Evolutionary conservation across 116 monocot species (phyloP).

Genomic region (Cymodocea nodosa): DNA sequence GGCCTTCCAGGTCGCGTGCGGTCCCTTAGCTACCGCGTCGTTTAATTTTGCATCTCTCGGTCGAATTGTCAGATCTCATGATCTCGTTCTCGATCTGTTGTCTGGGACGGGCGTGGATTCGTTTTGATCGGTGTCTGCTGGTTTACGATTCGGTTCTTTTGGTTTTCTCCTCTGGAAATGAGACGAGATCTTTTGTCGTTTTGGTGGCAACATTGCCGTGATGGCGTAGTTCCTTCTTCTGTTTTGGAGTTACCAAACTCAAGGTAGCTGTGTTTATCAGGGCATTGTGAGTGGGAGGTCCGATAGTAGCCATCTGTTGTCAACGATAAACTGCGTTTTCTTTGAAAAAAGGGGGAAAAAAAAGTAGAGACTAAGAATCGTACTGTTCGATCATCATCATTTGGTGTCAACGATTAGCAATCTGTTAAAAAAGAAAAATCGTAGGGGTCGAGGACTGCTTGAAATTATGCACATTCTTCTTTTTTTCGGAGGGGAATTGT

Average conservation of each 20-base stretch:
- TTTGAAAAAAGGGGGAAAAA: too few relatives aligned
- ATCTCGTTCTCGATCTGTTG: neutral
- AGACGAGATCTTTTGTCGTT: neutral
- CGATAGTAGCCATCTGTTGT: too few relatives aligned
- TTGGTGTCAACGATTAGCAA: too few relatives aligned
- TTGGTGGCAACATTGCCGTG: neutral
- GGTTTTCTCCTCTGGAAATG: neutral
- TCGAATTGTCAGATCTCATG: neutral
- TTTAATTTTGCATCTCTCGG: neutral
- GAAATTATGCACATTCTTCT: neutral
- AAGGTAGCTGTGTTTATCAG: too few relatives aligned
- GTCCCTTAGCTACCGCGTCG: neutral
- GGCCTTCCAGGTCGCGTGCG: conserved; percentile 48
- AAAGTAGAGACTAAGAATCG: too few relatives aligned
- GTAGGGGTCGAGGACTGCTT: too few relatives aligned
- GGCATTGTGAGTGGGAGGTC: too few relatives aligned
- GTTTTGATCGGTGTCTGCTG: neutral
- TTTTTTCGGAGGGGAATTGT: neutral
- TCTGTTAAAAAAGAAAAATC: too few relatives aligned
- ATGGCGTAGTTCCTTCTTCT: neutral
- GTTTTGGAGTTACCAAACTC: neutral
- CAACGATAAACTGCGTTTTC: too few relatives aligned
- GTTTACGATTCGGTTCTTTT: neutral
- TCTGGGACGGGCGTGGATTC: neutral
- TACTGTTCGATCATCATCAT: too few relatives aligned